Evolutionary conservation across 2,329 filamentous ascomycete genomes (phyloP).

Genomic region (Neonectria faginata): DNA sequence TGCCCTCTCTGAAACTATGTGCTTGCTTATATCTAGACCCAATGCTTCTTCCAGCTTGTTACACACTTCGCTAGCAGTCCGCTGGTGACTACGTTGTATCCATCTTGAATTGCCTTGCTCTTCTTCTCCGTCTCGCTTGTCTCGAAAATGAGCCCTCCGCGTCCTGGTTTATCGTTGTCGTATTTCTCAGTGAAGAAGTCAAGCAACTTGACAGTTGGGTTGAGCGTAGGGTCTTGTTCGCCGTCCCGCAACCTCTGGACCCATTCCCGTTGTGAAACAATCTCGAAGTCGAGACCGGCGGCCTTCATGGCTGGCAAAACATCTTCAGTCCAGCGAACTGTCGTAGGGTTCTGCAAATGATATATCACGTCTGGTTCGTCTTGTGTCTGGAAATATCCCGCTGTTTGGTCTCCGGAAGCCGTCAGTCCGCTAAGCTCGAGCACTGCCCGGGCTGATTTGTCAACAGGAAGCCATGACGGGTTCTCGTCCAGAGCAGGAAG

Average conservation of each 20-base stretch:
- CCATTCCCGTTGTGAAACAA: constrained; percentile 59
- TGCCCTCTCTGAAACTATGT: background rate
- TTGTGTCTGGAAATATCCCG: constrained; percentile 26
- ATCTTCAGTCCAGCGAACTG: constrained; percentile 63
- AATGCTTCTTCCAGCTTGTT: constrained; percentile 13
- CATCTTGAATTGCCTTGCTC: constrained; percentile 14
- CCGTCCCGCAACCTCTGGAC: constrained; percentile 56
- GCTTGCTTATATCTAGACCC: background rate
- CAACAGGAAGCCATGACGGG: constrained; percentile 55
- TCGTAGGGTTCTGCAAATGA: constrained; percentile 63
- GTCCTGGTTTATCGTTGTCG: constrained; percentile 52
- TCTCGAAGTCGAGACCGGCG: constrained; percentile 58
- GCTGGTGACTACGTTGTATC: constrained; percentile 15
- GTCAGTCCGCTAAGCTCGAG: constrained; percentile 48
- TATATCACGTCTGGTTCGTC: constrained; percentile 53
- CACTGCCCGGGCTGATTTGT: constrained; percentile 50
- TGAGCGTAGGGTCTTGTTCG: constrained; percentile 60
- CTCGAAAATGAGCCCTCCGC: constrained; percentile 14
- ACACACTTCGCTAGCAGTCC: constrained; percentile 22
- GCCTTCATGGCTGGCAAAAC: constrained; percentile 62
- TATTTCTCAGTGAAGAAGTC: constrained; percentile 66
- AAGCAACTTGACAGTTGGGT: constrained; percentile 64
- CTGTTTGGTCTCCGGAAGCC: constrained; percentile 14
- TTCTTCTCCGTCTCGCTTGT: constrained; percentile 11
- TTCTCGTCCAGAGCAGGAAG: constrained; percentile 57